These are phyloP conservation scores for Aquilaria malaccensis DNA, from an alignment of 345 rosid species.

Conservation along the genomic window DNA sequence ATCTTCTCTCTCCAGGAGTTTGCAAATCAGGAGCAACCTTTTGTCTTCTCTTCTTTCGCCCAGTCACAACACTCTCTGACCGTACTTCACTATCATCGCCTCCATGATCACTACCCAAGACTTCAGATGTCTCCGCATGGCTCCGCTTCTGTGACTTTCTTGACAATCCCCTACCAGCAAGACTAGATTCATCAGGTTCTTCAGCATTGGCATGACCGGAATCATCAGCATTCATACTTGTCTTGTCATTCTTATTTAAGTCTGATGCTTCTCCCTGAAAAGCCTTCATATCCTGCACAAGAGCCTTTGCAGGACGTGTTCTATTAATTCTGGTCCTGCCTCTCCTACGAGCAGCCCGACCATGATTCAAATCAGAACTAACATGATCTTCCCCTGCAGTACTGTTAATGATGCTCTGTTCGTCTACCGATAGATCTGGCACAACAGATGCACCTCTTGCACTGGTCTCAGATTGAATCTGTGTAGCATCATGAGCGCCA, in stretches of 20 bases:
- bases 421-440: conserved; percentile 35
- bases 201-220: conserved; percentile 36
- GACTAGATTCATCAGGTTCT: conserved; percentile 51
- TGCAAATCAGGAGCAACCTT: conserved; percentile 36
- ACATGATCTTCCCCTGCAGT: conserved; percentile 42
- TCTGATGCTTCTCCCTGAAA: conserved; percentile 55
- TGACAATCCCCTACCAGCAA: conserved; percentile 35
- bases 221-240: conserved; percentile 42
- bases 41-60: conserved; percentile 60
- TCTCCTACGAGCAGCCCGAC: conserved; percentile 36
- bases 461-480: conserved; percentile 36
- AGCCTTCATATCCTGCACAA: conserved; percentile 68
- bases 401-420: conserved; percentile 47
- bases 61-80: conserved; percentile 54
- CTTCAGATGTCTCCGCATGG: conserved; percentile 42
- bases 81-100: conserved; percentile 59
- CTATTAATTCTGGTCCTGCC: conserved; percentile 50
- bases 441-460: conserved; percentile 35
- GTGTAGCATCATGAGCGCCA: conserved; percentile 36
- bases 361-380: conserved; percentile 39
- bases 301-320: conserved; percentile 70
- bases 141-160: conserved; percentile 60
- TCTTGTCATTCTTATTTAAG: conserved; percentile 31
- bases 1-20: conserved; percentile 38
- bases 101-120: conserved; percentile 49